These are phyloP conservation scores for Coccinonectria pachysandricola DNA, from an alignment of 2,329 filamentous ascomycete genomes.

Conservation along the genomic window DNA sequence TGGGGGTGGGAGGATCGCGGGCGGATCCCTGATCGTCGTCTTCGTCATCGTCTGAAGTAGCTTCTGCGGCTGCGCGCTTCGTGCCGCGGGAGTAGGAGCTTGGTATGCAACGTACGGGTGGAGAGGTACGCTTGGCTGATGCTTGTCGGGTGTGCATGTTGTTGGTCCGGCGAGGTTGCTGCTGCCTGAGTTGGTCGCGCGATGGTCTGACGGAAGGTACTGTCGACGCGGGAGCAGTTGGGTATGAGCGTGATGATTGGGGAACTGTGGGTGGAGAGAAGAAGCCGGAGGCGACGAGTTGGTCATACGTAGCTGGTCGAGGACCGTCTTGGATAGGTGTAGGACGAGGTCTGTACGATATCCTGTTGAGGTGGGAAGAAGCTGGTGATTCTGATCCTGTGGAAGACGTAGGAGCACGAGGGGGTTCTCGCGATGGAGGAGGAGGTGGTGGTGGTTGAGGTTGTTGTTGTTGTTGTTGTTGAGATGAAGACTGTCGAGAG, in stretches of 20 bases:
- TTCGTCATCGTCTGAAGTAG: slow-evolving; percentile 26
- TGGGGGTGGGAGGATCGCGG: slow-evolving; percentile 19
- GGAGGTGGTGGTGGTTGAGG: no score
- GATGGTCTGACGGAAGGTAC: slow-evolving; percentile 8
- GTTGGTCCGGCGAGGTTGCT: slow-evolving; percentile 20
- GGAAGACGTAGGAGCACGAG: slow-evolving; percentile 8
- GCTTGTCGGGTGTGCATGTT: no score
- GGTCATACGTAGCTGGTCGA: slow-evolving; percentile 14
- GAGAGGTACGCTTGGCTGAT: slow-evolving; percentile 8
- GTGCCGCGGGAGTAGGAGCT: slow-evolving; percentile 35
- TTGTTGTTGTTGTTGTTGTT: background rate
- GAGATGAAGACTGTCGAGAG: no score
- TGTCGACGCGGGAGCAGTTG: slow-evolving; percentile 12
- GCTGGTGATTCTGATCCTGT: no score
- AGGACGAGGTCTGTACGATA: slow-evolving; percentile 6
- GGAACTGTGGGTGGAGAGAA: slow-evolving; percentile 15
- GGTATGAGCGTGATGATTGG: no score
- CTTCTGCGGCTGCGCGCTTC: slow-evolving; percentile 35
- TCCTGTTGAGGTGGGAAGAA: slow-evolving; percentile 5
- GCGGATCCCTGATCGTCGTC: slow-evolving; percentile 10
- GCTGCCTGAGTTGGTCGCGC: slow-evolving; percentile 9
- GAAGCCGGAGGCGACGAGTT: slow-evolving; percentile 17
- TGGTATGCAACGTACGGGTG: slow-evolving; percentile 22
- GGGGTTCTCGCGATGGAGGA: slow-evolving; percentile 3
- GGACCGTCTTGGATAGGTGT: slow-evolving; percentile 6